phyloP scores from a whole-genome alignment of 1,284 basidiomycete genomes.

The Coriolopsis trogii region DNA sequence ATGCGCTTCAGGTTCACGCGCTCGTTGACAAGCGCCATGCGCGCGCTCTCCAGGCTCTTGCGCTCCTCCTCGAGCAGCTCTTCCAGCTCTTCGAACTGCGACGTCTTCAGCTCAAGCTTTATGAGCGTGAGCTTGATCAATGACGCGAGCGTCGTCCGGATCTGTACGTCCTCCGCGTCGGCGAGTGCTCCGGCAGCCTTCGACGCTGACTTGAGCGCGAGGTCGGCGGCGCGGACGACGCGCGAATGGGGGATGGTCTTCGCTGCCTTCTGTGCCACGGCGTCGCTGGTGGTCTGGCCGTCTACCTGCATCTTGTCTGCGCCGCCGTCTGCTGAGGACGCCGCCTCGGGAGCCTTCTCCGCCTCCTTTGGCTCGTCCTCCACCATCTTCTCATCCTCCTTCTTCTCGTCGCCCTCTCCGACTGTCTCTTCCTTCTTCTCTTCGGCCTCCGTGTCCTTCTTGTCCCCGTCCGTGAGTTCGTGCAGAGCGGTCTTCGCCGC shows the following conservation, averaged over 20 bases:
- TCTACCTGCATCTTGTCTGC: slow-evolving; percentile 49
- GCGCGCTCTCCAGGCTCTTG: slow-evolving; percentile 70
- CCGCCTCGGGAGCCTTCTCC: slow-evolving; percentile 10
- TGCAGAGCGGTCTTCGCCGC: slow-evolving; percentile 91
- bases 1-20: slow-evolving; percentile 65
- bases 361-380: slow-evolving; percentile 26
- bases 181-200: slow-evolving; percentile 86
- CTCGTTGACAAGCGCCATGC: slow-evolving; percentile 69
- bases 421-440: slow-evolving; percentile 34
- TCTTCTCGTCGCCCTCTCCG: slow-evolving; percentile 32
- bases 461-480: slow-evolving; percentile 67
- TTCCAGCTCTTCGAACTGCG: slow-evolving; percentile 91
- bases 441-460: slow-evolving; percentile 40
- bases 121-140: slow-evolving; percentile 91
- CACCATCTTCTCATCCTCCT: slow-evolving; percentile 29
- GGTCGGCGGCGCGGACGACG: slow-evolving; percentile 77
- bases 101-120: slow-evolving; percentile 93
- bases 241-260: slow-evolving; percentile 69
- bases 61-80: slow-evolving; percentile 88
- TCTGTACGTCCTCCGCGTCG: slow-evolving; percentile 82
- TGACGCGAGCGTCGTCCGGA: slow-evolving; percentile 80
- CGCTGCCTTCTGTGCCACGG: slow-evolving; percentile 36
- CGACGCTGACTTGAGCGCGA: slow-evolving; percentile 89
- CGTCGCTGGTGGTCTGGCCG: slow-evolving; percentile 22
- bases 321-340: slow-evolving; percentile 21